Conservation (phyloP, 331 rosid species). For the Rhamnella rubrinervis region DNA sequence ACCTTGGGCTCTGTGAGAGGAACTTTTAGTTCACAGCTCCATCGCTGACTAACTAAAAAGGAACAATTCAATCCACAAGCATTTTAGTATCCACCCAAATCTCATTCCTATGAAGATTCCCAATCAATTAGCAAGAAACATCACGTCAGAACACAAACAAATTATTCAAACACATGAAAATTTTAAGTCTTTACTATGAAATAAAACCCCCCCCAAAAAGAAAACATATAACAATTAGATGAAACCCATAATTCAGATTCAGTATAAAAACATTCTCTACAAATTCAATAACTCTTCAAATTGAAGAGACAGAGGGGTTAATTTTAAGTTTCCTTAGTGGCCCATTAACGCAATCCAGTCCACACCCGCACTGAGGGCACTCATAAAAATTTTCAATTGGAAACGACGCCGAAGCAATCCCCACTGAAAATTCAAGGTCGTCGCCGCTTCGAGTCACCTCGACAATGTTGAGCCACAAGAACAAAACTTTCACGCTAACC, state of each 20-base stretch:
- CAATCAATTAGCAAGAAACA: too few species aligned
- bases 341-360: slow-evolving; percentile 14
- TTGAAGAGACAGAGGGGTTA: slow-evolving; percentile 39
- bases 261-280: neutral
- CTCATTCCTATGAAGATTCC: too few species aligned
- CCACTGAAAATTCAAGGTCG: slow-evolving; percentile 23
- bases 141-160: too few species aligned
- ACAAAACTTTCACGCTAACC: slow-evolving; percentile 24
- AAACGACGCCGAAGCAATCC: slow-evolving; percentile 25
- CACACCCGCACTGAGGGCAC: slow-evolving; percentile 31
- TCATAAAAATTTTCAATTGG: slow-evolving; percentile 29
- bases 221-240: too few species aligned
- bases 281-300: slow-evolving; percentile 21
- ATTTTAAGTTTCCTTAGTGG: slow-evolving; percentile 35
- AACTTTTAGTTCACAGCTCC: too few species aligned
- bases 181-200: too few species aligned
- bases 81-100: too few species aligned
- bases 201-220: too few species aligned
- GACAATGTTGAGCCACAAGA: slow-evolving; percentile 28
- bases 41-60: too few species aligned
- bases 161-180: too few species aligned
- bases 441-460: slow-evolving; percentile 20
- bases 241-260: neutral
- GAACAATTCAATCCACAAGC: too few species aligned
- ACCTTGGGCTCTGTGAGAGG: too few species aligned